Evolutionary conservation across 2,329 filamentous ascomycete species (phyloP), one percentile per base, ranked within the genome.

Genomic region (Exophiala phaeomuriformis): DNA sequence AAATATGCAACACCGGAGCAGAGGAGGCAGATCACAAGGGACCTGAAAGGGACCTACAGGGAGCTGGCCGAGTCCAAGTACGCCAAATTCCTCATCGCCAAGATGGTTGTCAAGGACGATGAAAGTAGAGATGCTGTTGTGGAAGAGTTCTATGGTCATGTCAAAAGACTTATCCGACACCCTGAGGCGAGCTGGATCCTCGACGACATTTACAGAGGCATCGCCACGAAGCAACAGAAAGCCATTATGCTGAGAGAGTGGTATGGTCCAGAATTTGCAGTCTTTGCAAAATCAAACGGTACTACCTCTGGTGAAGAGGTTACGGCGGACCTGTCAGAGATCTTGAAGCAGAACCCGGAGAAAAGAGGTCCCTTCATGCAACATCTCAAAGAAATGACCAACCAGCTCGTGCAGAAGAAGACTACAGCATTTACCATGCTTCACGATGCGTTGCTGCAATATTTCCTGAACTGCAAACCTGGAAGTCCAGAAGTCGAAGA

Each of bases 361-460:
- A 97, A 97, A 77, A 82, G 89, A 57, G 82, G 80, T 9, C 83
- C 88, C 0, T 90, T 96, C 61, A 87, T 97, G 84, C 85, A 85
- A 67, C 86, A 87, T 66, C 76, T 97, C 51, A 79, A 85, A 60
- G 86, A 88, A 62, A 81, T 95, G 72, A 93, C 95, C 75, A 95
- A 96, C 71, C 83, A 86, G 58, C 80, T 98, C 40, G 80, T 97
- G 45, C 90, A 98, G 72, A 98, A 98, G 80, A 93, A 93, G 73
- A 84, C 93, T 73, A 94, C 89, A 0, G 91, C 89, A 6, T 97
- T 98, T 72, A 97, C 91, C 1, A 94, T 98, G 80, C 81, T 98
- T 19, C 94, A 98, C 70, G 93, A 97, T 65, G 93, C 93, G 47
- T 95, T 98, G 90, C 77, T 96, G 55, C 91, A 98, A 68, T 98